Base-by-base conservation (phyloP, 78 protist genomes). In the Dictyostelium capitatum region DNA sequence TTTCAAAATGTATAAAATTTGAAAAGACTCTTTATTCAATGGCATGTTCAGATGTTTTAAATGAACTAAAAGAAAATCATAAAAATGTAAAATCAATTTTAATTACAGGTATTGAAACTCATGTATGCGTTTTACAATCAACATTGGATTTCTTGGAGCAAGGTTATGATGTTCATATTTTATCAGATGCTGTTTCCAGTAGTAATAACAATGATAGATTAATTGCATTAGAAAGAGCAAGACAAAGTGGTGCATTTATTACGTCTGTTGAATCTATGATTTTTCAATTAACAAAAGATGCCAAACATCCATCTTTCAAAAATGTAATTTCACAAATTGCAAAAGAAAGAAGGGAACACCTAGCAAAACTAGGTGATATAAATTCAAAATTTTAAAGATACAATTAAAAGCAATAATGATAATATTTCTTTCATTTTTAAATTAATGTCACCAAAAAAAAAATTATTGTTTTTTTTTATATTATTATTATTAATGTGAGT, bases 81-180 rank as follows among this genome's bases (percentile, higher is more conserved):
- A 65, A 80, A 25, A 14, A 30, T 17, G 62, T 80, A 47, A 85
- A 73, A 12, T 77, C 90, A 1, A 85, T 92, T 4, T 72, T 96
- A 3, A 64, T 96, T 25, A 69, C 94, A 65, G 97, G 97, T 41
- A 78, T 92, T 4, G 97, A 96, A 73, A 72, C 82, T 4, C 97
- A 96, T 80, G 95, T 92, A 8, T 96, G 97, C 41, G 87, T 96
- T 1, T 65, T 65, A 30, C 96, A 92, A 67, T 87, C 97, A 17
- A 51, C 95, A 53, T 54, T 96, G 37, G 97, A 96, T 48, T 74
- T 96, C 14, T 50, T 92, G 3, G 89, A 74, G 32, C 8, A 77
- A 23, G 96, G 97, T 70, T 92, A 89, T 67, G 82, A 81, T 20
- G 97, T 96, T 14, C 97, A 96, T 83, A 69, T 92, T 9, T 74